Evolutionary conservation across 1,139 yeast species (phyloP), one percentile per base, ranked within the genome.

Genomic region (Nakaseomyces sp.): DNA sequence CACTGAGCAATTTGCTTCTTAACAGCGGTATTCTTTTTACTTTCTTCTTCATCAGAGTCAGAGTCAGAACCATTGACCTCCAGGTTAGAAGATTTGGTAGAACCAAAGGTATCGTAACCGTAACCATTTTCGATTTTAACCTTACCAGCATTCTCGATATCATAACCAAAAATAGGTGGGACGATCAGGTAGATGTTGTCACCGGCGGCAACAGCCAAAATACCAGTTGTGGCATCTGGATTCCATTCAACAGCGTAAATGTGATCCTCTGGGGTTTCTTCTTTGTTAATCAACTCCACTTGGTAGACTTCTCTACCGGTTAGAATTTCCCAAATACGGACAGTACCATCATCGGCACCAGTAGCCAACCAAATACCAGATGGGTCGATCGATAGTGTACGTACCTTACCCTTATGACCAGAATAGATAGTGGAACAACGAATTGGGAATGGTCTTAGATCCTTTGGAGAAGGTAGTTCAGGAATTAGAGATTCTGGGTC

Each of bases 401-500:
- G 80, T 43, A 93, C 81, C 57, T 81, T 81, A 41, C 83, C 95
- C 37, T 70, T 68, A 61, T 91, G 98, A 26, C 98, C 98, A 50
- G 73, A 73, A 64, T 78, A 91, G 2, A 79, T 66, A 3, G 95
- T 88, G 3, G 96, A 83, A 55, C 93, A 81, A 61, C 81, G 79
- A 60, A 88, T 86, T 38, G 99, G 99, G 79, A 93, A 91, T n/a
- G 99, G 99, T 64, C 95, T 78, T 57, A 91, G 73, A 65, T 91
- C 98, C 67, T 87, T 82, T 48, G 98, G 98, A 30, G 96, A 86
- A 41, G 98, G 99, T 55, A 91, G 74, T 57, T 91, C 95, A 10
- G 99, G 99, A 54, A 91, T 81, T 60, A 91, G 76, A 41, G 95
- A 84, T 52, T 91, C 98, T 5, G 98, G 98, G 58, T 93, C 97